Base-by-base conservation (phyloP, 768 basidiomycete species). In the Kwoniella botswanensis region DNA sequence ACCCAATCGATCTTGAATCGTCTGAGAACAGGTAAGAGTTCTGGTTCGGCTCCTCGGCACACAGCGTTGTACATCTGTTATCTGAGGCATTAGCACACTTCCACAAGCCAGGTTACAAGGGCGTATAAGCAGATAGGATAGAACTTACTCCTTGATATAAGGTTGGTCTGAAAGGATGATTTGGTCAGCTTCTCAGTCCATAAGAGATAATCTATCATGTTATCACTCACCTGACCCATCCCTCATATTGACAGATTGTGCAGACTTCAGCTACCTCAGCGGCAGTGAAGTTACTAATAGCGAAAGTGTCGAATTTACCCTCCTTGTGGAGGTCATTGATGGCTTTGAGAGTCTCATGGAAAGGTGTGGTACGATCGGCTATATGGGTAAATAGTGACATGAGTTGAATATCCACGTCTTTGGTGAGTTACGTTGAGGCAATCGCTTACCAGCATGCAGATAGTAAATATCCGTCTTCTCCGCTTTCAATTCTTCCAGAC, bases 281-380 rank as follows among this genome's bases (percentile, higher is more conserved):
- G 77, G 85, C 75, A 72, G 82, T 81, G 74, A 83, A 87, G 80
- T 87, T 86, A 69, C 84, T 85, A 66, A 87, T 81, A 1, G 86
- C 86, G 69, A 87, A 85, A 59, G 85, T 83, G 71, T 86, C 84
- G 81, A 89, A 88, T 74, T 86, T 84, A 3, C 88, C 88, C 75
- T 87, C 86, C 71, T 86, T 84, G 84, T 88, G 80, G 6, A 88
- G 81, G 29, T 87, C 85, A 76, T 88, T 81, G 35, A 87, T 84
- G 0, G 83, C 86, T 65, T 84, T 84, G 11, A 88, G 75, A 0
- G 88, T 88, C 50, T 85, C 86, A 65, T 85, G 85, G 77, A 86
- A 86, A 1, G 86, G 85, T 0, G 84, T 86, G n/a, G 81, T 84
- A 50, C 86, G 84, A 67, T 87, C 81, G 67, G 81, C 78, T 67